phyloP scores from a whole-genome alignment of 2,329 filamentous ascomycete genomes.

The Paracoccidioides brasiliensis region DNA sequence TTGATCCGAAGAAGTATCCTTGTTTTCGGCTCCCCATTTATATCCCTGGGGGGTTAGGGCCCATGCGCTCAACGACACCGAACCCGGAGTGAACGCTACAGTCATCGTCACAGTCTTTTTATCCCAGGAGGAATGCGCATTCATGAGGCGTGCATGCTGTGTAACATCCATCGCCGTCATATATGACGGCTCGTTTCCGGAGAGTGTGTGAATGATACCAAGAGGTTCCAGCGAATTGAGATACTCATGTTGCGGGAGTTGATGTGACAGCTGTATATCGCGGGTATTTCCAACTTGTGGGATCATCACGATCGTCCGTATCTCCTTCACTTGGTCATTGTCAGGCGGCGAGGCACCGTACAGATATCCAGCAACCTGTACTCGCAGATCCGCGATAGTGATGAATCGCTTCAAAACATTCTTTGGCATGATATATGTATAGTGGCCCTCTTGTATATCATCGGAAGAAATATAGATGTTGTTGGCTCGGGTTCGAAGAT shows the following conservation, averaged over 20 bases:
- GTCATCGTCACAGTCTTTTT: slow-evolving; percentile 89
- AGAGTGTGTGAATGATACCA: slow-evolving; percentile 88
- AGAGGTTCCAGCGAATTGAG: slow-evolving; percentile 77
- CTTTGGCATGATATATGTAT: slow-evolving; percentile 98
- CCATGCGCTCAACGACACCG: slow-evolving; percentile 89
- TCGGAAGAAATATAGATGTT: slow-evolving; percentile 98
- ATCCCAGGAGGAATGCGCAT: slow-evolving; percentile 67
- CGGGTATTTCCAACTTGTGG: slow-evolving; percentile 91
- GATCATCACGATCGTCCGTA: slow-evolving; percentile 92
- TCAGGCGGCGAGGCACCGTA: slow-evolving; percentile 88
- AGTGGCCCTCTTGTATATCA: slow-evolving; percentile 72
- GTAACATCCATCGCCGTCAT: slow-evolving; percentile 95
- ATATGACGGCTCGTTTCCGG: slow-evolving; percentile 87
- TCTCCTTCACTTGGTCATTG: slow-evolving; percentile 93
- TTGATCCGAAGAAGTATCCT: slow-evolving; percentile 80
- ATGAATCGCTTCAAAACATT: slow-evolving; percentile 98
- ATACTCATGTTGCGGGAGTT: slow-evolving; percentile 84
- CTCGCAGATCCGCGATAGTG: slow-evolving; percentile 86
- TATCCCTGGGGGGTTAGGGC: slow-evolving; percentile 82
- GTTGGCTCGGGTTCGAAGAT: slow-evolving; percentile 83
- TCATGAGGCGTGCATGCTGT: slow-evolving; percentile 80
- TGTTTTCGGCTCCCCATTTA: slow-evolving; percentile 95
- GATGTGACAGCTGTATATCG: slow-evolving; percentile 78
- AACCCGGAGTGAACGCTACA: slow-evolving; percentile 91
- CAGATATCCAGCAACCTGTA: slow-evolving; percentile 90